Percentiles rank a stretch among this genome's conserved stretches.
Evolutionary conservation across 257 asterid species (phyloP).

Genomic region (Fraxinus excelsior): DNA sequence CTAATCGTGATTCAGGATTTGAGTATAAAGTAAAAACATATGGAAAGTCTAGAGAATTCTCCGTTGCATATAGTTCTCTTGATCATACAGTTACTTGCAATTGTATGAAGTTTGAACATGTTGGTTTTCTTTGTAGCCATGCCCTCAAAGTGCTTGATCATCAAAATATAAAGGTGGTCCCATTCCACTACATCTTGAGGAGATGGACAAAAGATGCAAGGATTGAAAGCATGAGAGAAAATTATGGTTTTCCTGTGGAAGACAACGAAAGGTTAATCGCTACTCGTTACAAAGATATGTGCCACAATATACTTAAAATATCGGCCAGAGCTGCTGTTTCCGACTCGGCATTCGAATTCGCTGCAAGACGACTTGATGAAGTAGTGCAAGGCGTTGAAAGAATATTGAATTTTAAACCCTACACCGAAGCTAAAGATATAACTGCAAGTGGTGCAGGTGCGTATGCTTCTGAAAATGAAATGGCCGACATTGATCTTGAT

Average conservation of each 20-base stretch:
- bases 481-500: constrained; percentile 35
- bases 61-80: constrained; percentile 45
- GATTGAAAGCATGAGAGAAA: constrained; percentile 38
- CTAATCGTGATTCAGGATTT: constrained; percentile 43
- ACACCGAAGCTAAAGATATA: constrained; percentile 35
- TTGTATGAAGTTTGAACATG: constrained; percentile 68
- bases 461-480: constrained; percentile 39
- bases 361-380: constrained; percentile 55
- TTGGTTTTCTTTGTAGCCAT: constrained; percentile 60
- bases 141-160: constrained; percentile 63
- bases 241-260: constrained; percentile 30
- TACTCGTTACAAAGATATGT: constrained; percentile 57
- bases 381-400: constrained; percentile 60
- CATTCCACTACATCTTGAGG: constrained; percentile 51
- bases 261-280: constrained; percentile 45
- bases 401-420: constrained; percentile 46
- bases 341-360: constrained; percentile 58
- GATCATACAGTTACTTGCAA: constrained; percentile 58
- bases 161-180: constrained; percentile 57
- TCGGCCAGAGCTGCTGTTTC: constrained; percentile 62
- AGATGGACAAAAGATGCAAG: constrained; percentile 69
- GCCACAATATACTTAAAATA: constrained; percentile 49
- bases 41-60: constrained; percentile 50
- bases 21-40: constrained; percentile 60
- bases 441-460: constrained; percentile 7